Evolutionary conservation across 2,329 filamentous ascomycete species (phyloP), one percentile per base, ranked within the genome.

Genomic region (Beauveria caledonica): DNA sequence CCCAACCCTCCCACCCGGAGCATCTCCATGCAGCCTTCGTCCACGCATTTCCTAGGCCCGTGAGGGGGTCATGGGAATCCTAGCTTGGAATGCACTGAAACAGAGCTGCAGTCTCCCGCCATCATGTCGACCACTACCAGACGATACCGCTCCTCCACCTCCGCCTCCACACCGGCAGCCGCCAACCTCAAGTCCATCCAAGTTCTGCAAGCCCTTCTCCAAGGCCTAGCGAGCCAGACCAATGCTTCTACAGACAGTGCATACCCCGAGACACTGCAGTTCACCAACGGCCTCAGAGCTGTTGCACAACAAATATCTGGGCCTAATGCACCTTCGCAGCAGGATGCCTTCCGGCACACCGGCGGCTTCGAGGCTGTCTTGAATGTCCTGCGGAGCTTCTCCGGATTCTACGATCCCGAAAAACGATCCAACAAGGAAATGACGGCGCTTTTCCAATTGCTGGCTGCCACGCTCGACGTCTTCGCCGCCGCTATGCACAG

Each of bases 321-420:
- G 10, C 68, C 76, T 44, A 72, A 78, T 17, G 77, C 79, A 3
- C 76, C 76, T 62, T 72, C 78, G 3, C 76, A 78, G 5, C 90
- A 92, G 75, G 90, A 96, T 75, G 86, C 90, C 66, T 96, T 97
- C 71, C 85, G 92, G 65, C 85, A 90, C 69, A 81, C 92, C 27
- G 80, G 83, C 60, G 92, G 92, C 67, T 96, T 96, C 72, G 84
- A 90, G 67, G 80, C 81, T 48, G 75, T 96, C 23, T 78, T 96
- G 58, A 78, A 84, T 46, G 80, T 89, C 27, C 76, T 95, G 23
- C 82, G 86, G 61, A 81, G 84, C 58, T 85, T 92, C 63, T 87
- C 88, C 1, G 88, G 88, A 64, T 89, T 87, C 68, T 94, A 93
- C 74, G 84, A 90, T 67, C 85, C 82, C n/a, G 77, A 77, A 60